Percentiles rank a stretch among this genome's conserved stretches.
Evolutionary conservation across 768 basidiomycete genomes (phyloP).

Genomic region (Mycena floridula): DNA sequence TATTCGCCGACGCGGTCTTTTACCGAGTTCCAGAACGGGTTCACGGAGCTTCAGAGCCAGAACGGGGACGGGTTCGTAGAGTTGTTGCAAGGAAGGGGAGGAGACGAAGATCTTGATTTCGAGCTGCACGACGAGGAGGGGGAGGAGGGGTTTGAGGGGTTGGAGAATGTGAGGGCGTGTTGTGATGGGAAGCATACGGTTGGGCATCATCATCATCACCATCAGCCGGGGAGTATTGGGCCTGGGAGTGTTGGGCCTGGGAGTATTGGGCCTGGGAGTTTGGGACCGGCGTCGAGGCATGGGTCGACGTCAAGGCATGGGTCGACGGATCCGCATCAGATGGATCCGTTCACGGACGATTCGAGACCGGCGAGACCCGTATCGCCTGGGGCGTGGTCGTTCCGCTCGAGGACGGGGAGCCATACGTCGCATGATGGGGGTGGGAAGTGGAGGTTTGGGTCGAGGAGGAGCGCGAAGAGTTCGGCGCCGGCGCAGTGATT

Average conservation of each 20-base stretch:
- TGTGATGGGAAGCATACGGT: conserved; percentile 87
- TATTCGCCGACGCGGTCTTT: conserved; percentile 72
- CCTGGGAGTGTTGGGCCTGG: no score
- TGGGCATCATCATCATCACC: conserved; percentile 63
- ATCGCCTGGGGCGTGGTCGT: conserved; percentile 77
- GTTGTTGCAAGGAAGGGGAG: no score
- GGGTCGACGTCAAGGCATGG: no score
- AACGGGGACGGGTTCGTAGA: no score
- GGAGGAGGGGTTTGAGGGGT: conserved; percentile 75
- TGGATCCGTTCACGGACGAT: conserved; percentile 30
- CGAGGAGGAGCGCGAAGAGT: no score
- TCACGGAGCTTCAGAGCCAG: no score
- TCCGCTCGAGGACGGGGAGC: conserved; percentile 77
- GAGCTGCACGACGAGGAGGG: conserved; percentile 72
- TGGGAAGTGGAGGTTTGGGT: no score
- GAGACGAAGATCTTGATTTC: conserved; percentile 66
- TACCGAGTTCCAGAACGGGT: conserved; percentile 49
- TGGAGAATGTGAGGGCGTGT: conserved; percentile 93
- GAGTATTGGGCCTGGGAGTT: no score
- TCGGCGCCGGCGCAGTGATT: no score
- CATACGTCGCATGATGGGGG: conserved; percentile 64
- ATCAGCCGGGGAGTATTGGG: no score
- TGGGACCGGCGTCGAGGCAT: no score
- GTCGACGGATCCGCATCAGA: conserved; percentile 47
- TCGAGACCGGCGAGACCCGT: conserved; percentile 44